Evolutionary conservation across 1,139 yeast species (phyloP), one percentile per base, ranked within the genome.

Genomic region (Sugiyamaella neomexicana): DNA sequence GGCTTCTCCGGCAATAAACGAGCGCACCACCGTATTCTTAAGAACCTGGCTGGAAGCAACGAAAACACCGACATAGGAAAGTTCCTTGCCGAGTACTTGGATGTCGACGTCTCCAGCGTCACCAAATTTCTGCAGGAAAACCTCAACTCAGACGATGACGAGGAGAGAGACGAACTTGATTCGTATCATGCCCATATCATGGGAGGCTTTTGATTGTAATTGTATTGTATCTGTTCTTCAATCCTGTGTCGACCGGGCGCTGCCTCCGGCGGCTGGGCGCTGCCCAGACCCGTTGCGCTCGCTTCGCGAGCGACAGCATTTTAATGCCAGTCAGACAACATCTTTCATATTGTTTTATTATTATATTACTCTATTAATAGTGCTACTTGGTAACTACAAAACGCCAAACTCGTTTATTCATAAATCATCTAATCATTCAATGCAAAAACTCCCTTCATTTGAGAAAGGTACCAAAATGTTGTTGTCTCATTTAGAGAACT

Each of bases 61-160:
- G 97, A 90, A 70, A 90, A 90, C 71, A 87, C 77, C 47, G 96
- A 89, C 60, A 80, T 89, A 60, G 96, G 96, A 4, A 68, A 74
- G 36, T 89, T 85, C 65, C 77, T 89, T 82, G 85, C 78, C 50
- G 63, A 75, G 1, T 75, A 81, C 59, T 75, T 87, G 42, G 81
- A 77, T n/a, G 76, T 82, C 20, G 76, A 80, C 61, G 73, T 89
- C 59, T 68, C 65, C 1, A 62, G 73, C 40, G 79, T 85, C 10
- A 83, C 91, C 13, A 69, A 75, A 43, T 45, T 55, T 20, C 60
- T 69, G 15, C 59, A 53, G 43, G 43, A 50, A 12, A 52, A 50
- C n/a, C 46, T 49, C 20, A 45, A 37, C 9, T 25, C 36, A 2
- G 50, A 52, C 34, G 44, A 48, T n/a, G 55, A 45, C 4, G 45